These are phyloP conservation scores for Alternaria burnsii DNA, from an alignment of 2,329 filamentous ascomycete genomes.

Conservation along the genomic window DNA sequence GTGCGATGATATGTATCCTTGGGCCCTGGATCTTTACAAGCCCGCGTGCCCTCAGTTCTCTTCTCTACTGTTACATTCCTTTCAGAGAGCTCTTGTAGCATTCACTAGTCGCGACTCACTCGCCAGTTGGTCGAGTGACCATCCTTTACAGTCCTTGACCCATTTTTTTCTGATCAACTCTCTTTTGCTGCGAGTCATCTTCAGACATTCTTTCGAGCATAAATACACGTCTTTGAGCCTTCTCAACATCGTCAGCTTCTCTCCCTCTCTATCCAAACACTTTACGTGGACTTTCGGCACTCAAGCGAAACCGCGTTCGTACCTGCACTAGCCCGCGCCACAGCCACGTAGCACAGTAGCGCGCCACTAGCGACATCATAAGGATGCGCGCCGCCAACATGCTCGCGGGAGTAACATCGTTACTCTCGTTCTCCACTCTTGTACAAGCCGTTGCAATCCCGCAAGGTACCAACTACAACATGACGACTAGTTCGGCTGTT, in stretches of 20 bases:
- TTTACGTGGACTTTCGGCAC: slow-evolving; percentile 6
- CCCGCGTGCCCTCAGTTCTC: slow-evolving; percentile 20
- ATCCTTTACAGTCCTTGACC: slow-evolving; percentile 10
- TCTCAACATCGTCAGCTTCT: neutral
- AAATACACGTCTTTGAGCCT: neutral
- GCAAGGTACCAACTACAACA: slow-evolving; percentile 15
- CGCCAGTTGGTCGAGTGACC: slow-evolving; percentile 18
- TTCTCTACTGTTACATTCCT: slow-evolving; percentile 37
- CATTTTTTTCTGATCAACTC: neutral
- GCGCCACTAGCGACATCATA: slow-evolving; percentile 32
- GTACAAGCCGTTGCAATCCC: slow-evolving; percentile 36
- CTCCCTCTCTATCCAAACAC: neutral
- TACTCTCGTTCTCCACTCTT: slow-evolving; percentile 31
- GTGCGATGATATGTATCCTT: slow-evolving; percentile 25
- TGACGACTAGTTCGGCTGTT: slow-evolving; percentile 26
- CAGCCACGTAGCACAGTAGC: slow-evolving; percentile 35
- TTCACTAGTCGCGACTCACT: slow-evolving; percentile 23
- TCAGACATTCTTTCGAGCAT: slow-evolving; percentile 5
- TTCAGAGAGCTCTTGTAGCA: slow-evolving; percentile 34
- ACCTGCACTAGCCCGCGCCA: slow-evolving; percentile 31
- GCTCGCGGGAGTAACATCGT: slow-evolving; percentile 28
- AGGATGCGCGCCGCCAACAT: slow-evolving; percentile 34
- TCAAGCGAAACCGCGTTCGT: slow-evolving; percentile 22
- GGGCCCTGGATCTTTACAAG: slow-evolving; percentile 12
- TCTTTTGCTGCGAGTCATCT: neutral